phyloP scores from a whole-genome alignment of 176 grass and related monocot species.

The Dactylis glomerata region DNA sequence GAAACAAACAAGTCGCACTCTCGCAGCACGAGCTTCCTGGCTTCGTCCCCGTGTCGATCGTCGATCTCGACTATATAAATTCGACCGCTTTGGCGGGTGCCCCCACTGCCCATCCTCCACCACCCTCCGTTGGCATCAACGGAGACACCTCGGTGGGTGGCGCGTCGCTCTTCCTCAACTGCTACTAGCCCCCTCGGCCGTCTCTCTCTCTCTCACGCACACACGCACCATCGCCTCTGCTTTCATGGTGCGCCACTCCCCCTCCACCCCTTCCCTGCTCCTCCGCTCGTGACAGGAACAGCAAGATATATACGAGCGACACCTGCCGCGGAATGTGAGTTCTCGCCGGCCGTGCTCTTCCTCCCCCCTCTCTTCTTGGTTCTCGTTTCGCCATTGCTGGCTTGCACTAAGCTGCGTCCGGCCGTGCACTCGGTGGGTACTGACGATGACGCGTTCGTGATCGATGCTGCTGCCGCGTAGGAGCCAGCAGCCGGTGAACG shows the following conservation, averaged over 20 bases:
- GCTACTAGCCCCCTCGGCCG: not conserved
- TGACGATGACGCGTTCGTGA: not conserved
- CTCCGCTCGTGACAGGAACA: not conserved
- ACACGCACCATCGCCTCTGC: not conserved
- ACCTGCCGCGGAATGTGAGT: slow-evolving; percentile 26
- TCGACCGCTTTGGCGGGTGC: not conserved
- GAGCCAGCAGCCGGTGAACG: slow-evolving; percentile 22
- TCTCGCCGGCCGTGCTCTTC: not conserved
- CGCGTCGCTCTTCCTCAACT: slow-evolving; percentile 34
- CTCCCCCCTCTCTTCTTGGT: not conserved
- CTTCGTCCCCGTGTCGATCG: not conserved
- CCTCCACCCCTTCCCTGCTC: not conserved
- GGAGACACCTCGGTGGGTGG: slow-evolving; percentile 33
- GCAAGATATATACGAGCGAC: not conserved
- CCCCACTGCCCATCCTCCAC: not conserved
- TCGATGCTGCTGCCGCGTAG: not conserved
- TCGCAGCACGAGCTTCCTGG: not conserved
- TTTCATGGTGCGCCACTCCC: not conserved
- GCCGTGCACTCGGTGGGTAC: not conserved
- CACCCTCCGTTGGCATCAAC: not conserved
- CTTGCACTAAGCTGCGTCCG: not conserved
- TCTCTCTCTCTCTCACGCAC: not conserved
- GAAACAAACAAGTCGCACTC: not conserved
- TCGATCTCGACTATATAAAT: not conserved
- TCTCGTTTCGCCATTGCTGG: not conserved